phyloP scores from a whole-genome alignment of 2,329 filamentous ascomycete species.

The Penicillium sp. region DNA sequence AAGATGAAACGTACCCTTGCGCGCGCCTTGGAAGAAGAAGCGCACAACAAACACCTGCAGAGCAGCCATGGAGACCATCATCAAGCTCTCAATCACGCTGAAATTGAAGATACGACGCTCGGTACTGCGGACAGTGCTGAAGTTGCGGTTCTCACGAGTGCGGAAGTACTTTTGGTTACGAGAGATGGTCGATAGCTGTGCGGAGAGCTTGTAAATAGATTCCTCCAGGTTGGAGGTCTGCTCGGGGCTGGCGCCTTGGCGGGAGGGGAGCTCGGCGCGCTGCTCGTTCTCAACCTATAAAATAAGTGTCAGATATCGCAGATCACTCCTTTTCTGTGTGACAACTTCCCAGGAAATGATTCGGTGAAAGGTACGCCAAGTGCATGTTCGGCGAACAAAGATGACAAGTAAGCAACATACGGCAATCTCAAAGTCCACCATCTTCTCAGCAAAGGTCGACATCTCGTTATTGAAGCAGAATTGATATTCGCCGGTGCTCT shows the following conservation, averaged over 20 bases:
- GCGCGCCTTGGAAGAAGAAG: conserved; percentile 95
- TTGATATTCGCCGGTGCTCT: conserved; percentile 78
- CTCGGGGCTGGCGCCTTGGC: conserved; percentile 81
- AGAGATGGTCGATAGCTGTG: conserved; percentile 86
- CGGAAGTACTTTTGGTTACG: conserved; percentile 99
- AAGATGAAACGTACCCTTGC: conserved; percentile 50
- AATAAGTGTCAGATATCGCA: neutral
- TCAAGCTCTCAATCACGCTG: conserved; percentile 80
- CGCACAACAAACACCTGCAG: conserved; percentile 95
- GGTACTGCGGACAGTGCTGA: conserved; percentile 94
- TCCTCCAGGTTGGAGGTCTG: conserved; percentile 86
- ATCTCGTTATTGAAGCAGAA: conserved; percentile 99
- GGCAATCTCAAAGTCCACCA: conserved; percentile 95
- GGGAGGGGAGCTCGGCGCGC: conserved; percentile 74
- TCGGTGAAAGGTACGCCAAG: neutral
- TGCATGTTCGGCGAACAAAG: neutral
- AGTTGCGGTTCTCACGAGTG: conserved; percentile 96
- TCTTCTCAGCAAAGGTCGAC: conserved; percentile 95
- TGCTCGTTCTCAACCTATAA: conserved; percentile 81
- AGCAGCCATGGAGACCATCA: conserved; percentile 93
- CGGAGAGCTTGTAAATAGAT: conserved; percentile 89
- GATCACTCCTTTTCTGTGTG: neutral
- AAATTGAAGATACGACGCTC: conserved; percentile 97
- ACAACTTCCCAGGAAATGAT: too few relatives aligned
- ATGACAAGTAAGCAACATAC: conserved; percentile 48